Base-by-base conservation (phyloP, 2,329 filamentous ascomycete species). In the Biscogniauxia mediterranea region DNA sequence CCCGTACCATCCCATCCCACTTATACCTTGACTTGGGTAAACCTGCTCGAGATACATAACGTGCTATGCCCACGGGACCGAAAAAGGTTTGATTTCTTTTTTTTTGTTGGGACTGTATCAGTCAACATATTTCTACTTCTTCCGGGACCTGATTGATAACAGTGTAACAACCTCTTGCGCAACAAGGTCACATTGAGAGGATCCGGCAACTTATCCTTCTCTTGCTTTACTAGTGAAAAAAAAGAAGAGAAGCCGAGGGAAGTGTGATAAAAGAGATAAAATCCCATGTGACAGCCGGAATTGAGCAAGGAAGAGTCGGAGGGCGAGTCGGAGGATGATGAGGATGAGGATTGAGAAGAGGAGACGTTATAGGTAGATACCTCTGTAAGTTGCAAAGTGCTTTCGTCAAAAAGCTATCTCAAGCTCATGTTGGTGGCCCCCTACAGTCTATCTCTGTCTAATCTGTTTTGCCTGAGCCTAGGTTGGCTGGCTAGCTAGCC, bases 311-410 rank as follows among this genome's bases (percentile, higher is more conserved):
- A 32, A 32, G 11, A 32, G 28, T 32, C 28, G 28, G 28, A 32
- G 28, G 2, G 3, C 7, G 7, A 13, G 28, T 32, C 28, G 38
- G 38, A n/a, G 17, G 38, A 46, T 15, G 38, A 38, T 9, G 9
- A 38, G 7, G 9, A 38, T 9, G 9, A 46, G 38, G 38, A n/a
- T 15, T n/a, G n/a, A n/a, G 38, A 46, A 46, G 1, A 15, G 11
- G 13, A 46, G 15, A 13, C 11, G 17, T n/a, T n/a, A 17, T n/a
- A 46, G 38, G 38, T 46, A 46, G n/a, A n/a, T n/a, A n/a, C n/a
- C n/a, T n/a, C n/a, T 46, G 50, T 52, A 52, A 50, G 42, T 38
- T 50, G 54, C 54, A 50, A 56, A 28, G 42, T 49, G 54, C 54
- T 56, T 56, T 50, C 42, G 21, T 38, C 28, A 55, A n/a, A 46